Percentiles rank a stretch among this genome's conserved stretches.
These are phyloP conservation scores for Cyclotella sp. DNA, from an alignment of 108 stramenopile genomes.

Conservation along the genomic window DNA sequence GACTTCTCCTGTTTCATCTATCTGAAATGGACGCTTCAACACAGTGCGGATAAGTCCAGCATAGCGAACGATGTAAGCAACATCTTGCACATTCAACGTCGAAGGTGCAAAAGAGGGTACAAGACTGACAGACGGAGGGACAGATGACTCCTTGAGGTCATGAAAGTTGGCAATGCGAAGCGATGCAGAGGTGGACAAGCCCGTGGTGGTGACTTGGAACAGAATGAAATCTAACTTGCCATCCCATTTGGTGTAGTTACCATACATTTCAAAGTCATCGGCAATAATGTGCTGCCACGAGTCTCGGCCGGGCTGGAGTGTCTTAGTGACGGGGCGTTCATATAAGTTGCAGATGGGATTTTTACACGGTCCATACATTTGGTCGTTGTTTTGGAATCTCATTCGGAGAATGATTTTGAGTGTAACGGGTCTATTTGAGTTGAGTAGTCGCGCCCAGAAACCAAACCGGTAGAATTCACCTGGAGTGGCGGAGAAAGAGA, in stretches of 20 bases:
- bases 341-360: constrained; percentile 28
- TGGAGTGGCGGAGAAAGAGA: constrained; percentile 13
- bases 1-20: constrained; percentile 33
- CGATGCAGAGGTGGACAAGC: constrained; percentile 16
- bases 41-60: constrained; percentile 45
- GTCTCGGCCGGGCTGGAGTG: background rate
- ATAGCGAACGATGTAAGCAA: constrained; percentile 37
- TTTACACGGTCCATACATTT: constrained; percentile 25
- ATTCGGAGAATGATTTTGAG: constrained; percentile 30
- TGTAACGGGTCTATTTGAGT: background rate
- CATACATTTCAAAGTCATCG: constrained; percentile 33
- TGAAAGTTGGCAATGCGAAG: constrained; percentile 31
- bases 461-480: constrained; percentile 21
- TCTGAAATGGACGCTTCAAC: constrained; percentile 41
- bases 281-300: constrained; percentile 37
- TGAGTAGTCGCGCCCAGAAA: constrained; percentile 24
- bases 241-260: constrained; percentile 45
- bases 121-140: constrained; percentile 20
- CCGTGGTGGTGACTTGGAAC: constrained; percentile 22
- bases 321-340: constrained; percentile 18
- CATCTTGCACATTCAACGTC: constrained; percentile 23
- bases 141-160: constrained; percentile 13
- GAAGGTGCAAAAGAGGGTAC: constrained; percentile 24
- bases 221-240: constrained; percentile 27
- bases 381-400: constrained; percentile 34